Percentiles rank a stretch among this genome's conserved stretches.
Conservation (phyloP, 805 yeast genomes). For the Candida maltosa region DNA sequence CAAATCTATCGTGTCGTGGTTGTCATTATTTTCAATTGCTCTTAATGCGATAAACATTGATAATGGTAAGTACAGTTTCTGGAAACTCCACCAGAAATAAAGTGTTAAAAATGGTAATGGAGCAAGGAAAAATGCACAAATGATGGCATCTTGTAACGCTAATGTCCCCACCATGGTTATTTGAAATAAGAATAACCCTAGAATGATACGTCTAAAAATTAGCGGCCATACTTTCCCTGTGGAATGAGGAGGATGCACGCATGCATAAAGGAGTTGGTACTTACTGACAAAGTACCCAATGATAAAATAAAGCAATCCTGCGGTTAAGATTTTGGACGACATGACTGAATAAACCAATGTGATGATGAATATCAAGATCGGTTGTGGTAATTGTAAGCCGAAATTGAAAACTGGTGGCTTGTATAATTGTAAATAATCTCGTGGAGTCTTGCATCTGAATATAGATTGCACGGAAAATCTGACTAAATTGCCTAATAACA, state of each 20-base stretch:
- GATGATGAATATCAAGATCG: slow-evolving; percentile 78
- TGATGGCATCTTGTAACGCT: slow-evolving; percentile 76
- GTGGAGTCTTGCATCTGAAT: slow-evolving; percentile 75
- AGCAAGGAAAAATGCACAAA: slow-evolving; percentile 63
- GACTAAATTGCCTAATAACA: slow-evolving; percentile 74
- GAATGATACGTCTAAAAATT: slow-evolving; percentile 73
- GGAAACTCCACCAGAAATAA: slow-evolving; percentile 73
- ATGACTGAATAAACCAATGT: slow-evolving; percentile 85
- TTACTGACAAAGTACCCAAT: slow-evolving; percentile 87
- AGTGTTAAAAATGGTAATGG: slow-evolving; percentile 76
- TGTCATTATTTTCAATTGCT: slow-evolving; percentile 54
- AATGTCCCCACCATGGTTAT: slow-evolving; percentile 90
- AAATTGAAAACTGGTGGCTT: slow-evolving; percentile 91
- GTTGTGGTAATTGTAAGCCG: slow-evolving; percentile 89
- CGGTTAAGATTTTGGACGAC: slow-evolving; percentile 80
- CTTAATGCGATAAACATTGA: slow-evolving; percentile 83
- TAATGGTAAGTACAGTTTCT: slow-evolving; percentile 75
- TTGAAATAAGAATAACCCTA: slow-evolving; percentile 83
- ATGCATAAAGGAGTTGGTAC: slow-evolving; percentile 83
- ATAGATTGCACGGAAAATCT: slow-evolving; percentile 55
- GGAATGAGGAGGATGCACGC: slow-evolving; percentile 94
- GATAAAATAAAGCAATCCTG: slow-evolving; percentile 80
- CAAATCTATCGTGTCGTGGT: slow-evolving; percentile 9
- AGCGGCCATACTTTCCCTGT: slow-evolving; percentile 97
- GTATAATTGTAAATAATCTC: slow-evolving; percentile 72